Conservation (phyloP, 768 basidiomycete genomes). For the Postia placenta region DNA sequence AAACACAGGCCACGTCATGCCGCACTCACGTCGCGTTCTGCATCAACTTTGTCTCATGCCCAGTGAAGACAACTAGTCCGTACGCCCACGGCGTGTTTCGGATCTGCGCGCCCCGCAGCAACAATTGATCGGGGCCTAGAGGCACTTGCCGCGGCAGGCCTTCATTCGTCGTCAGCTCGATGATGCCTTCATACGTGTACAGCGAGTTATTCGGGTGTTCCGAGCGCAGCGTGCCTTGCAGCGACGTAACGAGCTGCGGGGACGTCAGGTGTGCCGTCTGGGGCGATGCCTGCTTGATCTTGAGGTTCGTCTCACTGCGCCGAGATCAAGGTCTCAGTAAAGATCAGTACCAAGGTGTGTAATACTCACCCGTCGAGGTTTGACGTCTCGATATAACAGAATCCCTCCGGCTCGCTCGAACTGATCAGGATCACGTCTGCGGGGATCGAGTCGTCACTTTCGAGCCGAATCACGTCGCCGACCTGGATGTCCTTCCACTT, state of each 20-base stretch:
- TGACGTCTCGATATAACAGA: constrained; percentile 97
- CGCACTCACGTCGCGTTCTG: constrained; percentile 86
- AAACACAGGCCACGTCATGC: background rate
- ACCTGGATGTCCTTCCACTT: constrained; percentile 90
- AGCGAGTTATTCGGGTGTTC: constrained; percentile 98
- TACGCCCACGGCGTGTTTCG: constrained; percentile 97
- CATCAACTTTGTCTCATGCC: constrained; percentile 98
- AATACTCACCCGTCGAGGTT: constrained; percentile 88
- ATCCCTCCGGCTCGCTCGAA: constrained; percentile 92
- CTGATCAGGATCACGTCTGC: constrained; percentile 86
- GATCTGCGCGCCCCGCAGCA: constrained; percentile 91
- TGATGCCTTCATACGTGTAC: constrained; percentile 88
- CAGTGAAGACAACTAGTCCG: constrained; percentile 89
- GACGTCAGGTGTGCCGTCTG: constrained; percentile 75
- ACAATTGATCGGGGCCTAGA: constrained; percentile 89
- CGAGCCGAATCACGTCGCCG: constrained; percentile 88
- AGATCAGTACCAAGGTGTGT: background rate
- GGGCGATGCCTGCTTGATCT: constrained; percentile 93
- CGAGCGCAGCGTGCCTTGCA: constrained; percentile 82
- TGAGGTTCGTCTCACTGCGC: constrained; percentile 89
- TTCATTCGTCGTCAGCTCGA: constrained; percentile 53
- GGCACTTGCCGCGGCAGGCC: constrained; percentile 77
- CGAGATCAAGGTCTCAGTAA: background rate
- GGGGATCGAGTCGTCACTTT: constrained; percentile 91
- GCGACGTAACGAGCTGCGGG: constrained; percentile 61